Evolutionary conservation across 345 rosid species (phyloP).

Genomic region (Capsella bursapastoris): DNA sequence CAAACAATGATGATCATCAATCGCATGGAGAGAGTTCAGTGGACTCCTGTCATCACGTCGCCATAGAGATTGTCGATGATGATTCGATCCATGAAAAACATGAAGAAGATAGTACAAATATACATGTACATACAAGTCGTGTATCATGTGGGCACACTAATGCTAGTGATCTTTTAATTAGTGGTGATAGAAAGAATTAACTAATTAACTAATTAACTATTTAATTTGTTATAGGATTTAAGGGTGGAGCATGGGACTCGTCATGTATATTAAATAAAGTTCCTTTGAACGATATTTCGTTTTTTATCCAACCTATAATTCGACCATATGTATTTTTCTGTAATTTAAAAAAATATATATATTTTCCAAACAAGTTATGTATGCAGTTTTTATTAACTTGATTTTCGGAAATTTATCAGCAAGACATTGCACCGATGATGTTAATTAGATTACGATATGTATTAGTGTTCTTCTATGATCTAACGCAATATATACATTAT

Average conservation of each 20-base stretch:
- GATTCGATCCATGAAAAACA: constrained; percentile 23
- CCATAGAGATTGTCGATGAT: constrained; percentile 34
- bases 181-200: neutral
- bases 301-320: neutral
- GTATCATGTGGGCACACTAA: constrained; percentile 9
- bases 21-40: constrained; percentile 29
- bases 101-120: constrained; percentile 27
- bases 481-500: neutral
- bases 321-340: neutral
- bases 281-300: neutral
- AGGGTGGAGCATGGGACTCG: neutral
- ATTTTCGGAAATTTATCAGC: neutral
- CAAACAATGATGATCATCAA: constrained; percentile 21
- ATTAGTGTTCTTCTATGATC: neutral
- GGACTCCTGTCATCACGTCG: constrained; percentile 28
- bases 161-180: constrained; percentile 22
- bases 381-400: neutral
- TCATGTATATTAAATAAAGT: constrained; percentile 30
- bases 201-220: constrained; percentile 15
- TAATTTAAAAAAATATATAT: no score
- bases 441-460: neutral
- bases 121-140: constrained; percentile 30
- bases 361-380: neutral
- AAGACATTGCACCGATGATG: neutral
- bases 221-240: constrained; percentile 8